Base-by-base conservation (phyloP, 179 eudicot genomes). In the Drosera spatulata region DNA sequence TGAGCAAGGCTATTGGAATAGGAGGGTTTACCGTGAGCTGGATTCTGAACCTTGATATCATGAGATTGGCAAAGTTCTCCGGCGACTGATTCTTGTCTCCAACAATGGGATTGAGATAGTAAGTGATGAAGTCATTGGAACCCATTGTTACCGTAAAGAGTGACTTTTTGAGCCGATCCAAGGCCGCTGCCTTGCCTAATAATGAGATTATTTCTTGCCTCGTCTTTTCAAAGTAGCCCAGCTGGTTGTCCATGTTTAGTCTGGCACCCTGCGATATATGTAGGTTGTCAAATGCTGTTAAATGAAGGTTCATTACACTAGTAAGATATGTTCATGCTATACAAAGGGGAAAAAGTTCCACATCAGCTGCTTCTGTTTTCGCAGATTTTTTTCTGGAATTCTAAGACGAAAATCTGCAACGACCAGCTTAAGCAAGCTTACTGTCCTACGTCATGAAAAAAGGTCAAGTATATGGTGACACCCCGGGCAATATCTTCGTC, bases 121-220 rank as follows among this genome's bases (percentile, higher is more conserved):
- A 87, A 80, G 85, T 91, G 67, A 87, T 85, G 83, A 91, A 87
- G 64, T 91, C 97, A 61, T 87, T 91, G 13, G 97, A 81, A 14
- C 96, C 96, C 3, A 88, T 85, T 52, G 94, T 75, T 5, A 91
- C 70, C 7, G 97, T 83, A 62, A 77, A 85, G 44, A 91, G 66
- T 8, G 96, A 79, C 22, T 61, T 79, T 51, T 68, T 50, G 1
- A 87, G 42, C 12, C 85, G 64, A 46, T 71, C 67, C 56, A 37
- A 52, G 5, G 97, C 75, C 56, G 77, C 82, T n/a, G 58, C 65
- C 54, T 56, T 75, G 53, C 96, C 97, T 13, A 85, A 58, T 9
- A 52, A 71, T 37, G 73, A 61, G 38, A 85, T 76, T 6, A 91
- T 82, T 44, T 81, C 79, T 56, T 83, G 73, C 71, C 75, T 85